These are phyloP conservation scores for Aspergillus hiratsukae DNA, from an alignment of 2,329 filamentous ascomycete genomes.

Conservation along the genomic window DNA sequence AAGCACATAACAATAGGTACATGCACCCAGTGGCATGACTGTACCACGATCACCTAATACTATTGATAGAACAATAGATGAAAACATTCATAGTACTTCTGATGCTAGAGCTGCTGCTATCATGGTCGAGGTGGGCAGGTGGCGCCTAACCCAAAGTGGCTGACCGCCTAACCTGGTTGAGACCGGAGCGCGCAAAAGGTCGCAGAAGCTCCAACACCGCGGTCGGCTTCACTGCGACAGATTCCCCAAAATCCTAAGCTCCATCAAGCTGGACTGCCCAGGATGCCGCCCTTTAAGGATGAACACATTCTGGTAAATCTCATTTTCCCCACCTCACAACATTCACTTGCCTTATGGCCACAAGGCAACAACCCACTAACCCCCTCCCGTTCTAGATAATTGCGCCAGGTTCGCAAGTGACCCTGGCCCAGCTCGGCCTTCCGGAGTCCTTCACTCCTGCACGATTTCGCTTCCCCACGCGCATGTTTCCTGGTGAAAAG, in stretches of 20 bases:
- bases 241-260: slow-evolving; percentile 4
- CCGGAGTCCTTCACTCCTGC: slow-evolving; percentile 88
- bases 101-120: background rate
- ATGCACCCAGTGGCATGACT: background rate
- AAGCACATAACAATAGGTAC: background rate
- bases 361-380: slow-evolving; percentile 2
- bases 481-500: slow-evolving; percentile 83
- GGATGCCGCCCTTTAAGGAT: slow-evolving; percentile 50
- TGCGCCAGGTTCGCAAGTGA: slow-evolving; percentile 73
- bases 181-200: slow-evolving; percentile 15
- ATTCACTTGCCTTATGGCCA: background rate
- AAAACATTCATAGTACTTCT: background rate
- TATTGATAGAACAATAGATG: background rate
- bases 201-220: slow-evolving; percentile 16
- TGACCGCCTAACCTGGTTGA: slow-evolving; percentile 12
- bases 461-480: slow-evolving; percentile 77
- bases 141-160: slow-evolving; percentile 23
- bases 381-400: slow-evolving; percentile 39
- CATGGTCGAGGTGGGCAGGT: background rate
- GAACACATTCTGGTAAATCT: slow-evolving; percentile 47
- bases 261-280: slow-evolving; percentile 15
- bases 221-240: slow-evolving; percentile 16
- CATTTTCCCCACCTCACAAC: background rate
- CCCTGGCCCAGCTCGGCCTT: slow-evolving; percentile 84
- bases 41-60: background rate